Conservation (phyloP, 148 eudicot species). For the Mesembryanthemum crystallinum region DNA sequence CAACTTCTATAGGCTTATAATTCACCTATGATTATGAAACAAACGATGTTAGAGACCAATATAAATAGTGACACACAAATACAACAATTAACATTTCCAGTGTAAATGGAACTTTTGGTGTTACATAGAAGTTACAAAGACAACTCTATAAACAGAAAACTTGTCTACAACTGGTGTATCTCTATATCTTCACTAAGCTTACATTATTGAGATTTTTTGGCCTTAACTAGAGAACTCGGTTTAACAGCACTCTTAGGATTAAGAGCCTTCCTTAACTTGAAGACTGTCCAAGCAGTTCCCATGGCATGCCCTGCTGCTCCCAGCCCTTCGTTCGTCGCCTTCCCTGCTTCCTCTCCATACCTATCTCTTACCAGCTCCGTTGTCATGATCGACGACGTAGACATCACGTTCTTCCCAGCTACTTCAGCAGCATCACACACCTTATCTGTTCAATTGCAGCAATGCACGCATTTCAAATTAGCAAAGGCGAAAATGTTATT, state of each 20-base stretch:
- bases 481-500: too few species aligned
- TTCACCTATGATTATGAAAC: too few species aligned
- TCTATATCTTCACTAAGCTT: too few species aligned
- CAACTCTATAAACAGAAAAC: too few species aligned
- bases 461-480: too few species aligned
- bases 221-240: constrained; percentile 59
- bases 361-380: constrained; percentile 69
- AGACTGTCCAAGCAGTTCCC: constrained; percentile 86
- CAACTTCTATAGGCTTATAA: too few species aligned
- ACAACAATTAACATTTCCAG: too few species aligned
- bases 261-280: constrained; percentile 74
- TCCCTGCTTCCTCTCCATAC: constrained; percentile 72
- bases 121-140: too few species aligned
- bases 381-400: constrained; percentile 64
- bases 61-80: too few species aligned
- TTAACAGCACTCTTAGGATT: constrained; percentile 69
- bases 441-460: constrained; percentile 37
- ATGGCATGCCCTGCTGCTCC: constrained; percentile 82
- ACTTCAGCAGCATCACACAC: constrained; percentile 83
- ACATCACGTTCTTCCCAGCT: constrained; percentile 72
- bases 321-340: constrained; percentile 59
- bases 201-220: not conserved
- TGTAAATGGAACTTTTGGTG: too few species aligned
- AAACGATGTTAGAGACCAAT: too few species aligned
- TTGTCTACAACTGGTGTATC: too few species aligned